Percentiles rank a stretch among this genome's conserved stretches.
Evolutionary conservation across 371 early-diverging fungal genomes (phyloP).

Genomic region (Phascolomyces articulosus): DNA sequence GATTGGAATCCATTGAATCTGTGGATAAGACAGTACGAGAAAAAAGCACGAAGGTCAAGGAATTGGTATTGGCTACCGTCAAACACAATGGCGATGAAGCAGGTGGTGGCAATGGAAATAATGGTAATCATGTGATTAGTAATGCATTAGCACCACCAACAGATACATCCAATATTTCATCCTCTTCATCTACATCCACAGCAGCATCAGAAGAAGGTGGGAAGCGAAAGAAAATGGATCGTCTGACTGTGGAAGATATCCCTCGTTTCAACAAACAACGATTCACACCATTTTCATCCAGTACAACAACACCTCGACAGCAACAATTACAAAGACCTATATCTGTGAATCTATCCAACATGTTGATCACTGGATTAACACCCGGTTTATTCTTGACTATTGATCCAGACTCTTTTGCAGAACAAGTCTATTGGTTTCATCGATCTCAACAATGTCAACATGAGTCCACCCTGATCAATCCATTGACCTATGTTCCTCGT

Average conservation of each 20-base stretch:
- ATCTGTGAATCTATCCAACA: slow-evolving; percentile 51
- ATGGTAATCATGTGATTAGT: too few species aligned
- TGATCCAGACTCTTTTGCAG: slow-evolving; percentile 66
- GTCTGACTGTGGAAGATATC: slow-evolving; percentile 5
- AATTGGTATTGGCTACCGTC: slow-evolving; percentile 33
- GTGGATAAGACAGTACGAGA: slow-evolving; percentile 1
- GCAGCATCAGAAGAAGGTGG: too few species aligned
- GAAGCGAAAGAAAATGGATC: too few species aligned
- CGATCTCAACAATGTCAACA: slow-evolving; percentile 38
- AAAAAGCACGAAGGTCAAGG: slow-evolving; percentile 17
- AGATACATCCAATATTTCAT: too few species aligned
- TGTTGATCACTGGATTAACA: slow-evolving; percentile 63
- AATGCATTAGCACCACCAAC: too few species aligned
- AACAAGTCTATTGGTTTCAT: slow-evolving; percentile 75
- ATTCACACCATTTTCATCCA: too few species aligned
- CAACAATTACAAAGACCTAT: background rate
- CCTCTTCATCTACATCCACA: too few species aligned
- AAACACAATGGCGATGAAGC: slow-evolving; percentile 27
- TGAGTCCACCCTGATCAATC: slow-evolving; percentile 28
- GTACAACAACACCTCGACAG: too few species aligned
- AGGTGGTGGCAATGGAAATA: slow-evolving; percentile 3
- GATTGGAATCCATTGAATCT: background rate
- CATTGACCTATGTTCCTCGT: slow-evolving; percentile 44
- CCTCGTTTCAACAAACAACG: background rate
- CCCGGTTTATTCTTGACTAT: slow-evolving; percentile 66